These are phyloP conservation scores for Yamagishiella unicocca DNA, from an alignment of 139 green algal species.

Conservation along the genomic window DNA sequence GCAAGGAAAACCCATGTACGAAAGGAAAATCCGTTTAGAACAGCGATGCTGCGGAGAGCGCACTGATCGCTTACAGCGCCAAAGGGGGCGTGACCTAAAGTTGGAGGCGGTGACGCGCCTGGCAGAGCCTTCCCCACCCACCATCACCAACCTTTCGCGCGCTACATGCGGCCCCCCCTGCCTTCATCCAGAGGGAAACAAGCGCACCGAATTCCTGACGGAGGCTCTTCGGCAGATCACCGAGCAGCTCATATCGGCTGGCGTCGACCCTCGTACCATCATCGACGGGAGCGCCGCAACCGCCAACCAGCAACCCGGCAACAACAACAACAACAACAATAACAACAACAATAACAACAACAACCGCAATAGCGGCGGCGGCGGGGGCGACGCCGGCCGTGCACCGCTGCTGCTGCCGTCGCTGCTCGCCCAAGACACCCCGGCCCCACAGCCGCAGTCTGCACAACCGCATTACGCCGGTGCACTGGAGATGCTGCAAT, in stretches of 20 bases:
- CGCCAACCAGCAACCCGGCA: background rate
- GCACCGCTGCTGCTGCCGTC: background rate
- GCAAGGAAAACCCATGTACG: too few species aligned
- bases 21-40: too few species aligned
- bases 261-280: conserved; percentile 6
- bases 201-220: background rate
- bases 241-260: background rate
- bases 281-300: background rate
- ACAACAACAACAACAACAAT: background rate
- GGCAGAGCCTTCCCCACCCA: too few species aligned
- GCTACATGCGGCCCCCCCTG: background rate
- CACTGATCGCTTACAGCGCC: too few species aligned
- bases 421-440: background rate
- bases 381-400: background rate
- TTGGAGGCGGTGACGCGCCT: too few species aligned
- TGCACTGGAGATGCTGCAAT: background rate
- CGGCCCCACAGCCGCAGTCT: background rate
- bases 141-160: too few species aligned
- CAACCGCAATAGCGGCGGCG: background rate
- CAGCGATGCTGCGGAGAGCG: too few species aligned
- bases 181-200: conserved; percentile 8
- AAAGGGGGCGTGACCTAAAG: too few species aligned
- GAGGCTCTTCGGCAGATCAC: conserved; percentile 25
- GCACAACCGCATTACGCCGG: background rate
- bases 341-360: background rate